Conservation (phyloP, 2,329 filamentous ascomycete genomes). For the Rhinocladiella similis region DNA sequence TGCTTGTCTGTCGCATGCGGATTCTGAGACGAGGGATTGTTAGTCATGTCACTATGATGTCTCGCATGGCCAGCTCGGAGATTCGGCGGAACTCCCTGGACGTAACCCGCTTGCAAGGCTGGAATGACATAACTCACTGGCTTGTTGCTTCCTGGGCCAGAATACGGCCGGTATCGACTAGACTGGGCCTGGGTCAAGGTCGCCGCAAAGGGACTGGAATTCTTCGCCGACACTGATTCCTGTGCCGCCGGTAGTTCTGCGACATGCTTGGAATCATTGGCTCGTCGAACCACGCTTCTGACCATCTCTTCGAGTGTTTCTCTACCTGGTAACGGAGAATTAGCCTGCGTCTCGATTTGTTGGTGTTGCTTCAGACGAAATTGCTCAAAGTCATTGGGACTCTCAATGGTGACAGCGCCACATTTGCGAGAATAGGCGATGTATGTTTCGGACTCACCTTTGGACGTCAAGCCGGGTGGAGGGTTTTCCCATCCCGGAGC, state of each 20-base stretch:
- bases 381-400: slow-evolving; percentile 14
- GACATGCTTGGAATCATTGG: background rate
- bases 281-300: background rate
- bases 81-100: slow-evolving; percentile 12
- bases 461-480: background rate
- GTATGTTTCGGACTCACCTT: background rate
- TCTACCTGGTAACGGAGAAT: background rate
- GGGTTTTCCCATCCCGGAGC: background rate
- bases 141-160: slow-evolving; percentile 3
- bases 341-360: slow-evolving; percentile 2
- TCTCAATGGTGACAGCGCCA: slow-evolving; percentile 1
- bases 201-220: slow-evolving; percentile 2
- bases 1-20: background rate
- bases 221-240: background rate
- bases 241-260: background rate
- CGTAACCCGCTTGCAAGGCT: slow-evolving; percentile 16
- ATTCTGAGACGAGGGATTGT: background rate
- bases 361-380: slow-evolving; percentile 1
- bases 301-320: background rate
- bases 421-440: background rate
- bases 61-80: slow-evolving; percentile 7
- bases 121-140: slow-evolving; percentile 14
- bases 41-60: background rate
- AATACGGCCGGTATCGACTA: slow-evolving; percentile 10
- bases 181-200: too few species aligned